Evolutionary conservation across 1,284 basidiomycete species (phyloP).

Genomic region (Ganoderma lingzhi): DNA sequence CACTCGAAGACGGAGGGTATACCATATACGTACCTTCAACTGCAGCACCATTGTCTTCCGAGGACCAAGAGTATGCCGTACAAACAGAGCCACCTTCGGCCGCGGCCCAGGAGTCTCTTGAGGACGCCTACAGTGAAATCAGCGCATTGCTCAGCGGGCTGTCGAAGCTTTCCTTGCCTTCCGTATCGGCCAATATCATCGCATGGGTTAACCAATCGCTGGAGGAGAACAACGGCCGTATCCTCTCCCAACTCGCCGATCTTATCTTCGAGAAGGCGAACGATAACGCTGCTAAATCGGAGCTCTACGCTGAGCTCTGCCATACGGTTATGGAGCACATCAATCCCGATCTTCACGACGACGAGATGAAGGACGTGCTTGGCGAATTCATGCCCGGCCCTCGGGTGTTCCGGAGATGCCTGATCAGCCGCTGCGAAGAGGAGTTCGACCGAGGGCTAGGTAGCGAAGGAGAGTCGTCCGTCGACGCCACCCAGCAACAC

Average conservation of each 20-base stretch:
- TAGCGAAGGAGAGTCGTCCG: conserved; percentile 42
- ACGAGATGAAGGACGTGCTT: conserved; percentile 77
- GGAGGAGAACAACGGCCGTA: conserved; percentile 91
- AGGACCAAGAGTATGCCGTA: too few species aligned
- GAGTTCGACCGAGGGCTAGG: conserved; percentile 46
- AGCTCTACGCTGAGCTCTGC: conserved; percentile 25
- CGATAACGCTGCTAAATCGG: conserved; percentile 41
- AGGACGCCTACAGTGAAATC: conserved; percentile 86
- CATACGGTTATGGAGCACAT: conserved; percentile 76
- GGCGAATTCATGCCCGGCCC: conserved; percentile 90
- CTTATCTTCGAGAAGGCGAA: conserved; percentile 96
- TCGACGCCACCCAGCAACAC: conserved; percentile 87
- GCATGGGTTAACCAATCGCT: conserved; percentile 96
- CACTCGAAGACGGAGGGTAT: too few species aligned
- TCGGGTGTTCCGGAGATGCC: conserved; percentile 82
- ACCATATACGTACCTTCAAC: too few species aligned
- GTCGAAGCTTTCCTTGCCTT: conserved; percentile 95
- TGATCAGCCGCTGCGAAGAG: conserved; percentile 71
- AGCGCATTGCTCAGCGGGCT: conserved; percentile 94
- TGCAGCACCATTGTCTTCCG: too few species aligned
- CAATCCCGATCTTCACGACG: conserved; percentile 87
- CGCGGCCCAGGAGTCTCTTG: conserved; percentile 53
- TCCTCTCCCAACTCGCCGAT: conserved; percentile 92
- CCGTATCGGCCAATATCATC: conserved; percentile 55
- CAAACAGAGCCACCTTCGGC: neutral